Percentiles rank a stretch among this genome's conserved stretches.
Evolutionary conservation across 2,329 filamentous ascomycete genomes (phyloP).

Genomic region (Triangularia setosa): DNA sequence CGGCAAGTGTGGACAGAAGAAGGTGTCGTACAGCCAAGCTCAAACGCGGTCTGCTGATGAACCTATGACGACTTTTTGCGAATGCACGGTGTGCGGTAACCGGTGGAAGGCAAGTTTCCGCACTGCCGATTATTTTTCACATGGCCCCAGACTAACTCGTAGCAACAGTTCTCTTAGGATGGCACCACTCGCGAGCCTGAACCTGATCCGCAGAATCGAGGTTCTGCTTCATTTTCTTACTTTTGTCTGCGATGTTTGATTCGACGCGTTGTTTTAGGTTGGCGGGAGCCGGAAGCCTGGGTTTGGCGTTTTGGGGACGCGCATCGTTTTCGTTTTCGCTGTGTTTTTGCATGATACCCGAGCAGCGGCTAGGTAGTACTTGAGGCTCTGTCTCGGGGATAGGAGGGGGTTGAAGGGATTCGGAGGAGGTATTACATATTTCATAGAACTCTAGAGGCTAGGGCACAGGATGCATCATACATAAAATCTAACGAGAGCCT

Average conservation of each 20-base stretch:
- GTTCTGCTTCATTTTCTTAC: neutral
- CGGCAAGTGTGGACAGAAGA: constrained; percentile 86
- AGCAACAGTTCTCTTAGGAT: neutral
- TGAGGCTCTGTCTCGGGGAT: constrained; percentile 5
- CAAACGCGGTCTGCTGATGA: constrained; percentile 96
- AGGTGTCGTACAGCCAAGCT: constrained; percentile 92
- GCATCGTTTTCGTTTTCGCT: neutral
- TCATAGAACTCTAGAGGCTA: neutral
- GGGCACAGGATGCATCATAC: constrained; percentile 2
- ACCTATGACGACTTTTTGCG: constrained; percentile 76
- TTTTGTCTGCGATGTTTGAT: neutral
- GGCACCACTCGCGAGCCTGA: no score
- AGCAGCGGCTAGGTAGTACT: constrained; percentile 2
- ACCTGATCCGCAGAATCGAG: no score
- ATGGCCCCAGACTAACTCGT: neutral
- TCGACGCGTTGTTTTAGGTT: neutral
- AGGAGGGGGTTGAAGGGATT: neutral
- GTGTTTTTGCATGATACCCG: constrained; percentile 10
- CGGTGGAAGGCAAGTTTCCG: constrained; percentile 64
- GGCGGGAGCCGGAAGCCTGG: constrained; percentile 4
- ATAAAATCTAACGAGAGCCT: no score
- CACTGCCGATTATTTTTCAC: neutral
- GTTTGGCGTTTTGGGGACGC: constrained; percentile 3
- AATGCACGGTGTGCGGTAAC: constrained; percentile 66
- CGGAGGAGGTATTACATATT: neutral